phyloP scores from a whole-genome alignment of 2,329 filamentous ascomycete genomes.

The Pestalotiopsis sp. region DNA sequence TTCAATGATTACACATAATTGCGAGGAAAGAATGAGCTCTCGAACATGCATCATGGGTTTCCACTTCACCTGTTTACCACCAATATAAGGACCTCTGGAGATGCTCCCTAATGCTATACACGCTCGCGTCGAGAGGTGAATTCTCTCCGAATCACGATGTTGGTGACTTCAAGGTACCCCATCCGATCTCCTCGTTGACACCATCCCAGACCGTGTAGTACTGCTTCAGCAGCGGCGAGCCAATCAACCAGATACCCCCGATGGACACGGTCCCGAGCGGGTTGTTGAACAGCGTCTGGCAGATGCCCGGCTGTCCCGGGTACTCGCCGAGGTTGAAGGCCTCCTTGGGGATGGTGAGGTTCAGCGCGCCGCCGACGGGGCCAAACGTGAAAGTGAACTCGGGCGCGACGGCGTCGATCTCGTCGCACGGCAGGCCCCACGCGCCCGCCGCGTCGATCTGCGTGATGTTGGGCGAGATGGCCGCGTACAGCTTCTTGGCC shows the following conservation, averaged over 20 bases:
- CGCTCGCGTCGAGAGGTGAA: too few relatives aligned
- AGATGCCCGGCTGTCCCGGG: conserved; percentile 27
- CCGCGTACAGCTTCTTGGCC: conserved; percentile 30
- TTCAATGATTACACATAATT: too few relatives aligned
- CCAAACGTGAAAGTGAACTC: conserved; percentile 35
- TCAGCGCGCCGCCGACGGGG: conserved; percentile 20
- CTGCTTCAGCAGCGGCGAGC: conserved; percentile 34
- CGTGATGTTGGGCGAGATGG: conserved; percentile 31
- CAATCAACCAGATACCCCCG: conserved; percentile 33
- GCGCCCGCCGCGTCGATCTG: conserved; percentile 31
- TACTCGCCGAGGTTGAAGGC: conserved; percentile 37
- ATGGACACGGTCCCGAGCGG: conserved; percentile 17
- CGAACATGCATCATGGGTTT: too few relatives aligned
- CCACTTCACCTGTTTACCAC: too few relatives aligned
- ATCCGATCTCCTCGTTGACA: conserved; percentile 25
- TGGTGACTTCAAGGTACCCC: background rate
- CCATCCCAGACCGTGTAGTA: conserved; percentile 40
- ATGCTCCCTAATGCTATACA: too few relatives aligned
- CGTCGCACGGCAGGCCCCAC: conserved; percentile 35
- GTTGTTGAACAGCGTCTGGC: conserved; percentile 34
- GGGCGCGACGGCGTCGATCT: conserved; percentile 27
- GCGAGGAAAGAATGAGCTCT: too few relatives aligned
- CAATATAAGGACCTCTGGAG: too few relatives aligned
- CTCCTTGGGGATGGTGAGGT: conserved; percentile 30
- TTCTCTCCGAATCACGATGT: background rate